Evolutionary conservation across 192 early-diverging fungal species (phyloP), one percentile per base, ranked within the genome.

Genomic region (Geosiphon pyriformis): DNA sequence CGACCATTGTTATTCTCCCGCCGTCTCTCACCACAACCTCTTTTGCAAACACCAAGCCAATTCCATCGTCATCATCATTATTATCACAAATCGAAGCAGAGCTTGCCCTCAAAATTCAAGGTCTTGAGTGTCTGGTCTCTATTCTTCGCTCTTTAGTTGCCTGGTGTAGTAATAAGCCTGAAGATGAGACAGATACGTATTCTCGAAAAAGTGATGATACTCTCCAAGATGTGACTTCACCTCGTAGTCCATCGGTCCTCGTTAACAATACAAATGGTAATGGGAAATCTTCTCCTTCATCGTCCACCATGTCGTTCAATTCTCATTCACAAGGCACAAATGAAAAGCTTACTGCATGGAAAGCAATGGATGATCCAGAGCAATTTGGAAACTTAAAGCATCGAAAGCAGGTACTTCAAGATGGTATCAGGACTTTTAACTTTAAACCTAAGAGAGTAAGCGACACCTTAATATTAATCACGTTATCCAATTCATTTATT

Each of bases 331-430:
- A 6, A 31, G 30, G 42, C 22, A 62, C 50, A 1, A 23, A 22
- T 10, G 35, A 23, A n/a, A 68, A 65, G 15, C 31, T 48, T 8
- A 33, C 32, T 0, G 30, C 54, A 17, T 53, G 72, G 17, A 57
- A 59, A 31, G 74, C 76, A 25, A 76, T 74, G 42, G 94, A 97
- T 68, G 93, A 95, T 70, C 94, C 94, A 6, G 85, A 85, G 29
- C 85, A 90, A 70, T 89, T 97, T 73, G 86, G 87, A 69, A 87
- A 80, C 53, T 70, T 89, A 69, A 94, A 93, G 71, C 87, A 89
- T 56, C 81, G 91, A 56, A 97, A 97, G 74, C 89, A 93, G 73
- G 76, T 87, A 66, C 78, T 92, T 47, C 80, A 87, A 46, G 88
- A 89, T 63, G 91, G 90, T 23, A 80, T 90, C 27, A 84, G 86